A percentile compares a stretch with the other conserved stretches of the same genome.
Conservation (phyloP, 2,329 filamentous ascomycete genomes). For the Verticillium albo-atrum region DNA sequence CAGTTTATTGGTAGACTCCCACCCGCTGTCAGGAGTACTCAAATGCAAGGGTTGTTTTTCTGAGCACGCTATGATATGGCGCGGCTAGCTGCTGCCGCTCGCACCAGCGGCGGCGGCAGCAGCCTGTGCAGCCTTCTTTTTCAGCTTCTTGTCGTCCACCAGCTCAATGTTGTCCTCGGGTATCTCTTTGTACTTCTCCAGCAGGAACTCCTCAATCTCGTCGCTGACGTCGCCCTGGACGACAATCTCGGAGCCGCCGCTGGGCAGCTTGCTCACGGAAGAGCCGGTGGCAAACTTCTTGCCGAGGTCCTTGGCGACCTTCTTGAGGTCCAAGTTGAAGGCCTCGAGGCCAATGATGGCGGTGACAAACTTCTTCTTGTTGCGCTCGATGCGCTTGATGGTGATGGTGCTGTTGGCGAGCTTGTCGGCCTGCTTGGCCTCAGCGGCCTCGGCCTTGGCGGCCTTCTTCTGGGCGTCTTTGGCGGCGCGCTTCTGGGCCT, state of each 20-base stretch:
- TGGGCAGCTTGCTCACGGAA: conserved; percentile 83
- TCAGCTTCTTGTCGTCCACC: conserved; percentile 95
- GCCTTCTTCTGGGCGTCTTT: conserved; percentile 98
- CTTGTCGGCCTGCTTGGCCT: conserved; percentile 77
- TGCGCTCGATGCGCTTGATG: conserved; percentile 96
- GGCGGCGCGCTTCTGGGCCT: conserved; percentile 88
- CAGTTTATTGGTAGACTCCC: neutral
- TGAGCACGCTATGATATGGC: neutral
- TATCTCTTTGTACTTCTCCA: conserved; percentile 84
- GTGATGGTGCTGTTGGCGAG: conserved; percentile 77
- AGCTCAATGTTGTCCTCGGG: conserved; percentile 94
- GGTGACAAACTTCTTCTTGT: conserved; percentile 96
- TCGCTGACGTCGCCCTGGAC: conserved; percentile 96
- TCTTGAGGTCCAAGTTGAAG: conserved; percentile 90
- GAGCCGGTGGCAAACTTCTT: conserved; percentile 98
- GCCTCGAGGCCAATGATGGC: conserved; percentile 86
- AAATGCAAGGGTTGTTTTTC: neutral
- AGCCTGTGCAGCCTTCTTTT: conserved; percentile 14
- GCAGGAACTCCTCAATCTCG: conserved; percentile 86
- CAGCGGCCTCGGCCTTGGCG: conserved; percentile 83
- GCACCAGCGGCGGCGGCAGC: neutral
- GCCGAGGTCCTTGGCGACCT: conserved; percentile 91
- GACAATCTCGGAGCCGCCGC: conserved; percentile 91
- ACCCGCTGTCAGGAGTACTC: neutral
- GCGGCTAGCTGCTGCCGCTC: neutral